A percentile compares a stretch with the other conserved stretches of the same genome.
Conservation (phyloP, 305 asterid species). For the Rubia occidens region DNA sequence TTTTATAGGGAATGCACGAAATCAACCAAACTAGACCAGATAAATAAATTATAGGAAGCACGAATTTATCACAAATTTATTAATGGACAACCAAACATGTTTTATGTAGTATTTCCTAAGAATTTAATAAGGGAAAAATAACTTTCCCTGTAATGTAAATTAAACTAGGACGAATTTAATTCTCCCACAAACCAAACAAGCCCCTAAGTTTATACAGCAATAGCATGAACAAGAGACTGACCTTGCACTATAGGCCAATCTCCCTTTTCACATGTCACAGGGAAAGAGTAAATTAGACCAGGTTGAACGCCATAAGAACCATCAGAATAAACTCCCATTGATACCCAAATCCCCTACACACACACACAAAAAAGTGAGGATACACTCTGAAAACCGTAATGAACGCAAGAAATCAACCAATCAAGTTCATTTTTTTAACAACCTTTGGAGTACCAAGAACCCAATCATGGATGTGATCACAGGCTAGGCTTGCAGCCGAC, state of each 20-base stretch:
- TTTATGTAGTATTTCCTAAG: too few species aligned
- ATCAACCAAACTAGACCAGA: too few species aligned
- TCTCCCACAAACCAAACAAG: too few species aligned
- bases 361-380: not conserved
- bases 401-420: not conserved
- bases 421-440: not conserved
- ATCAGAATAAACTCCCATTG: slow-evolving; percentile 86
- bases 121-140: too few species aligned
- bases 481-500: slow-evolving; percentile 79
- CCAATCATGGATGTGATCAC: slow-evolving; percentile 88
- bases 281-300: slow-evolving; percentile 78
- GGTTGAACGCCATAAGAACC: slow-evolving; percentile 72
- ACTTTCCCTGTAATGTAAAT: too few species aligned
- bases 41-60: too few species aligned
- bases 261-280: slow-evolving; percentile 72
- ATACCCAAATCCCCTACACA: slow-evolving; percentile 75
- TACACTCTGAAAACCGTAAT: not conserved
- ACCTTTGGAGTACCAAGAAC: slow-evolving; percentile 87
- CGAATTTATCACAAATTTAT: too few species aligned
- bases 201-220: not conserved
- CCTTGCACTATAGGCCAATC: slow-evolving; percentile 86
- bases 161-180: too few species aligned
- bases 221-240: slow-evolving; percentile 11
- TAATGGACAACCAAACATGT: too few species aligned
- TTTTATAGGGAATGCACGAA: too few species aligned